A percentile compares a stretch with the other conserved stretches of the same genome.
Evolutionary conservation across 2,329 filamentous ascomycete genomes (phyloP).

Genomic region (Claviceps sp.): DNA sequence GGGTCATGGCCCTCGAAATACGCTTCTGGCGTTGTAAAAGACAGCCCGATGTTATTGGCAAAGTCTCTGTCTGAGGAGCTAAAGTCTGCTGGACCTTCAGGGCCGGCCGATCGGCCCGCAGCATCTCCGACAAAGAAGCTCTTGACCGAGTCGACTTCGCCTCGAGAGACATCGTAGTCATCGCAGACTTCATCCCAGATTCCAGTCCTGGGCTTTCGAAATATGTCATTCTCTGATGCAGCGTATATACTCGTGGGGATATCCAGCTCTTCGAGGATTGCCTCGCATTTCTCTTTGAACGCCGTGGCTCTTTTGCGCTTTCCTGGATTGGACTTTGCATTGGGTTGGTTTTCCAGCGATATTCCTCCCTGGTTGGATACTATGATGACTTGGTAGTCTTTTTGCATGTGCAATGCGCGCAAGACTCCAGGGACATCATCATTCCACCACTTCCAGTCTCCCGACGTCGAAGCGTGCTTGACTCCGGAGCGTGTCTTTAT

Average conservation of each 20-base stretch:
- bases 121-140: constrained; percentile 91
- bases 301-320: constrained; percentile 51
- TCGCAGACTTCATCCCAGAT: constrained; percentile 64
- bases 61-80: constrained; percentile 64
- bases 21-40: constrained; percentile 80
- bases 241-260: constrained; percentile 74
- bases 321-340: constrained; percentile 43
- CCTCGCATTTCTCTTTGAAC: constrained; percentile 71
- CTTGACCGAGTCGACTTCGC: constrained; percentile 49
- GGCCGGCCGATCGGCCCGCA: constrained; percentile 39
- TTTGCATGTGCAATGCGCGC: constrained; percentile 47
- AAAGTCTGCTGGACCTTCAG: constrained; percentile 38
- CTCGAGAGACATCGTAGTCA: constrained; percentile 44
- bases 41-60: constrained; percentile 69
- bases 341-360: constrained; percentile 62
- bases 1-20: constrained; percentile 63
- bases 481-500: constrained; percentile 71
- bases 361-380: constrained; percentile 85
- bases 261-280: constrained; percentile 57
- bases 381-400: constrained; percentile 65
- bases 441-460: constrained; percentile 96
- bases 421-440: constrained; percentile 52
- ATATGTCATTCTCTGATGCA: constrained; percentile 69
- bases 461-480: constrained; percentile 53
- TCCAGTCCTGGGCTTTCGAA: constrained; percentile 72